Conservation (phyloP, 2,329 filamentous ascomycete species). For the Triangularia verruculosa region DNA sequence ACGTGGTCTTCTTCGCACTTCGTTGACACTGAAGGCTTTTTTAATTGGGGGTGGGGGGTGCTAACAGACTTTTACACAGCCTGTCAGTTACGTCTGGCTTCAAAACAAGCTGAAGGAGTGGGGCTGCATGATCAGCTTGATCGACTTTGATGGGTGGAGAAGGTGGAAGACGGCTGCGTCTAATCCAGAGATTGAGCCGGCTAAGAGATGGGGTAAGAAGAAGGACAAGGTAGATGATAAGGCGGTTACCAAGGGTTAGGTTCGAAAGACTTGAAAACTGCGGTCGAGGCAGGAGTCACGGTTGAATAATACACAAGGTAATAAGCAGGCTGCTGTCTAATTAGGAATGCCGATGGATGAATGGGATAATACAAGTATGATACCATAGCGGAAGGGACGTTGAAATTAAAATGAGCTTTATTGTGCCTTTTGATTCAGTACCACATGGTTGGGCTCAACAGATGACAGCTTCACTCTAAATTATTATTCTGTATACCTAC, state of each 20-base stretch:
- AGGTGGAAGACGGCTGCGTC: slow-evolving; percentile 86
- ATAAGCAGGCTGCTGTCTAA: neutral
- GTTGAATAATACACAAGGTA: neutral
- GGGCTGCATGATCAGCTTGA: slow-evolving; percentile 99
- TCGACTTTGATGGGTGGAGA: slow-evolving; percentile 97
- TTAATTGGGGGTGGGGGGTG: too few species aligned
- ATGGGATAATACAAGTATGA: neutral
- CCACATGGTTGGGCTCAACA: neutral
- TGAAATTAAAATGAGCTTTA: neutral
- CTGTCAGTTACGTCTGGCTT: slow-evolving; percentile 96
- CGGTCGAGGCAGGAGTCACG: neutral
- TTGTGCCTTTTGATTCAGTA: neutral
- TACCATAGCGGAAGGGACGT: neutral
- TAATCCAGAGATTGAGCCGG: slow-evolving; percentile 40
- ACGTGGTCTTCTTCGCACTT: slow-evolving; percentile 30
- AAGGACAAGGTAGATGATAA: slow-evolving; percentile 18
- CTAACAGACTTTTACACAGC: slow-evolving; percentile 48
- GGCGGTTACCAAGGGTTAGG: neutral
- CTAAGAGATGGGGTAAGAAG: slow-evolving; percentile 15
- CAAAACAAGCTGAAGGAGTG: slow-evolving; percentile 98
- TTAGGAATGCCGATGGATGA: neutral
- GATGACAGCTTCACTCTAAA: too few species aligned
- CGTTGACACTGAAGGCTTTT: neutral
- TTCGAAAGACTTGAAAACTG: neutral
- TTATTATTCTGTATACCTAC: too few species aligned